phyloP scores from a whole-genome alignment of 257 asterid genomes.

The Lithospermum erythrorhizon region DNA sequence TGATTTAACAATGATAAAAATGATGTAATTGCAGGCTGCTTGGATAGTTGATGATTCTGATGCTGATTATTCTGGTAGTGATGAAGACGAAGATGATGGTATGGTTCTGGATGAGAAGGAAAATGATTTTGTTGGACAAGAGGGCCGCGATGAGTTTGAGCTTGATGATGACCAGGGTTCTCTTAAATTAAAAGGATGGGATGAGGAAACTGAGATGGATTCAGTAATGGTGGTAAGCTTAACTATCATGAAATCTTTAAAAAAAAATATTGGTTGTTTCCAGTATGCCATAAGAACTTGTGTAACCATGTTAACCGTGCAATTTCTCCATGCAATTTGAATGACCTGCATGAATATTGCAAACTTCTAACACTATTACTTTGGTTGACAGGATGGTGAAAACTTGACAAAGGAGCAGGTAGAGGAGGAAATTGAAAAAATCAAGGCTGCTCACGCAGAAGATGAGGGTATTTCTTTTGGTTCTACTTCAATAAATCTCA shows the following conservation, averaged over 20 bases:
- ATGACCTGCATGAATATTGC: no score
- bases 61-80: conserved; percentile 48
- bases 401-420: conserved; percentile 76
- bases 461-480: conserved; percentile 59
- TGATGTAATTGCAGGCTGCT: conserved; percentile 60
- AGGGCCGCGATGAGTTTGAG: conserved; percentile 34
- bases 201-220: conserved; percentile 69
- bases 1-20: neutral
- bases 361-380: neutral
- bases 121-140: conserved; percentile 31
- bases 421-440: conserved; percentile 72
- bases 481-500: neutral
- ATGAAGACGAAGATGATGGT: conserved; percentile 58
- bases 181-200: conserved; percentile 51
- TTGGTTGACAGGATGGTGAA: conserved; percentile 59
- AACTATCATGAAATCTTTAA: neutral
- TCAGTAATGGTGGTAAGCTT: conserved; percentile 71
- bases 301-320: no score
- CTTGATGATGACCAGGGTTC: conserved; percentile 75
- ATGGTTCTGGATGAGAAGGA: conserved; percentile 71
- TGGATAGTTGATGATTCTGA: conserved; percentile 90
- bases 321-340: no score
- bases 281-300: no score
- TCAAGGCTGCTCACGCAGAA: conserved; percentile 84
- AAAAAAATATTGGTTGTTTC: no score